Base-by-base conservation (phyloP, 768 basidiomycete species). In the Agaricus blazei region DNA sequence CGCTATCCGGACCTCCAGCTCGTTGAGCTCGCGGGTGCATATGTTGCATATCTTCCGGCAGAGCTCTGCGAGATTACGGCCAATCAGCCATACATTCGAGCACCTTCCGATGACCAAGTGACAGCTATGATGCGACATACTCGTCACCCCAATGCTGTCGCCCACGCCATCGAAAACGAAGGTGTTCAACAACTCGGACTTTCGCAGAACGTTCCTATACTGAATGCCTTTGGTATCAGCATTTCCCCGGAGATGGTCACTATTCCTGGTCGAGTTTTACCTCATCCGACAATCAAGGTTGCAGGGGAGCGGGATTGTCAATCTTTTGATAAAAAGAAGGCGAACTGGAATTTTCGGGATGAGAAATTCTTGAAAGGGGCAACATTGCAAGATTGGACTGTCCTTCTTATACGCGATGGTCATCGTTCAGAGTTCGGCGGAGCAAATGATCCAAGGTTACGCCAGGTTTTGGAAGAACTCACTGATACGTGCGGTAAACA, bases 91-190 rank as follows among this genome's bases (percentile, higher is more conserved):
- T 90, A 82, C 72, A 75, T 76, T 23, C 88, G 88, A 9, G 85
- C 80, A 60, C 77, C 92, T 1, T 76, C 78, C 4, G 84, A 83
- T 14, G 78, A 80, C 2, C 85, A 90, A 59, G 90, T 89, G 0
- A 77, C 86, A 0, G 65, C 68, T 7, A 92, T 93, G 90, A 87
- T 92, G 19, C 19, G 52, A 77, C 69, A 8, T 72, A 71, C 46
- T 89, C 90, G 0, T 88, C 88, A 54, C 1, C 91, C 90, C 1
- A 80, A 76, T 19, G 68, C 79, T 59, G 93, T 92, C 62, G 88
- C 84, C 0, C 61, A 62, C 2, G 61, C 76, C 19, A 90, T 93
- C 58, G 74, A 80, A 15, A 69, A 74, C 9, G 73, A 75, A 28
- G 90, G 90, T 2, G 74, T 93, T 26, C 66, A 71, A 4, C 71